A percentile compares a stretch with the other conserved stretches of the same genome.
Evolutionary conservation across 2,329 filamentous ascomycete genomes (phyloP).

Genomic region (Emmonsiellopsis sp.): DNA sequence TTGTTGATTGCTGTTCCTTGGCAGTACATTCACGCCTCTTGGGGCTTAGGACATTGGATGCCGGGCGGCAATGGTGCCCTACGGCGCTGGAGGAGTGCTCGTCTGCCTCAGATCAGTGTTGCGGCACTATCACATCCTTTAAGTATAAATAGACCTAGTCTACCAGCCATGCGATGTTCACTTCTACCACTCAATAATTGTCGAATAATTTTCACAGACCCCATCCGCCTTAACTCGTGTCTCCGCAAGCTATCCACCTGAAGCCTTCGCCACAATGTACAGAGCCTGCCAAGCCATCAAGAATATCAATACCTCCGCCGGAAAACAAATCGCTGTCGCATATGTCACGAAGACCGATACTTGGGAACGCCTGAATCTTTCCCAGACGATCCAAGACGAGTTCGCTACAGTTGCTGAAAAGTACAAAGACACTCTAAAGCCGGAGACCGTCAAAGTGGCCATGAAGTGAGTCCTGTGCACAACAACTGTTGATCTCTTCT

Average conservation of each 20-base stretch:
- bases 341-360: constrained; percentile 3
- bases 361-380: neutral
- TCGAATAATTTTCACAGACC: constrained; percentile 1
- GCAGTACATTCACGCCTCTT: no score
- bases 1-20: no score
- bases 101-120: neutral
- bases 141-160: neutral
- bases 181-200: neutral
- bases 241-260: neutral
- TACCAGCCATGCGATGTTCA: neutral
- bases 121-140: neutral
- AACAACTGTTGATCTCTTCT: neutral
- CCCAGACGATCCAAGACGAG: constrained; percentile 1
- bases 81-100: no score
- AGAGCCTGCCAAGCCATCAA: constrained; percentile 5
- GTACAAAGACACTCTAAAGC: constrained; percentile 4
- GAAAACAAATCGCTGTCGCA: constrained; percentile 3
- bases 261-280: neutral
- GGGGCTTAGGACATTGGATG: no score
- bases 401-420: constrained; percentile 3
- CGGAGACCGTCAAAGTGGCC: constrained; percentile 1
- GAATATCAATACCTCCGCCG: constrained; percentile 1
- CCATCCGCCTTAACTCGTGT: neutral
- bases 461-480: neutral
- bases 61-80: no score